Conservation (phyloP, 2,329 filamentous ascomycete species). For the Talaromyces sp. region DNA sequence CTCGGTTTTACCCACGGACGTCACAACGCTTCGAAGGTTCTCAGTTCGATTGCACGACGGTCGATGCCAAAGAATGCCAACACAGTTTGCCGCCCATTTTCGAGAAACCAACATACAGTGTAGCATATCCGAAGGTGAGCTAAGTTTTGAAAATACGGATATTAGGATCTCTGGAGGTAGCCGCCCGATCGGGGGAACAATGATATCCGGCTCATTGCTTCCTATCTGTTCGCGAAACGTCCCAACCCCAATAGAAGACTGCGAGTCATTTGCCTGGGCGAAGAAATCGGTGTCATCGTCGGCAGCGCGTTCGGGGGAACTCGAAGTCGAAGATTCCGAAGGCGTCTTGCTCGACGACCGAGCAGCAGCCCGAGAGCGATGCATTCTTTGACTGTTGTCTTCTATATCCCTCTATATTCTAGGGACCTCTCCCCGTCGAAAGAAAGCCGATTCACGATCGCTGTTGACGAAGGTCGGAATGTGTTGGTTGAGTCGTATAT, state of each 20-base stretch:
- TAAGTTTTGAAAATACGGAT: conserved; percentile 81
- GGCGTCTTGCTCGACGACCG: conserved; percentile 39
- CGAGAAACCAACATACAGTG: conserved; percentile 93
- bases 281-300: conserved; percentile 95
- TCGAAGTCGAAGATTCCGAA: conserved; percentile 44
- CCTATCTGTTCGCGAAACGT: conserved; percentile 72
- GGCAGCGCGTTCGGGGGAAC: conserved; percentile 55
- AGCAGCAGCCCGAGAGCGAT: conserved; percentile 35
- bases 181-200: conserved; percentile 65
- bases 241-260: conserved; percentile 82
- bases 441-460: neutral
- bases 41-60: conserved; percentile 85
- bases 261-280: conserved; percentile 77
- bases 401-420: conserved; percentile 1
- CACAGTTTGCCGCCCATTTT: conserved; percentile 86
- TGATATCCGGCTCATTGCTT: conserved; percentile 44
- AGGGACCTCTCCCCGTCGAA: conserved; percentile 1
- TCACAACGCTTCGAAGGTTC: conserved; percentile 76
- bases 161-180: conserved; percentile 95
- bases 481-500: neutral
- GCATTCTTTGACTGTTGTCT: conserved; percentile 27
- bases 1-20: conserved; percentile 66
- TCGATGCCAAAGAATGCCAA: conserved; percentile 91
- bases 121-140: conserved; percentile 69
- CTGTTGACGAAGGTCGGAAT: neutral